phyloP scores from a whole-genome alignment of 2,329 filamentous ascomycete genomes.

The Sporothrix schenckii region DNA sequence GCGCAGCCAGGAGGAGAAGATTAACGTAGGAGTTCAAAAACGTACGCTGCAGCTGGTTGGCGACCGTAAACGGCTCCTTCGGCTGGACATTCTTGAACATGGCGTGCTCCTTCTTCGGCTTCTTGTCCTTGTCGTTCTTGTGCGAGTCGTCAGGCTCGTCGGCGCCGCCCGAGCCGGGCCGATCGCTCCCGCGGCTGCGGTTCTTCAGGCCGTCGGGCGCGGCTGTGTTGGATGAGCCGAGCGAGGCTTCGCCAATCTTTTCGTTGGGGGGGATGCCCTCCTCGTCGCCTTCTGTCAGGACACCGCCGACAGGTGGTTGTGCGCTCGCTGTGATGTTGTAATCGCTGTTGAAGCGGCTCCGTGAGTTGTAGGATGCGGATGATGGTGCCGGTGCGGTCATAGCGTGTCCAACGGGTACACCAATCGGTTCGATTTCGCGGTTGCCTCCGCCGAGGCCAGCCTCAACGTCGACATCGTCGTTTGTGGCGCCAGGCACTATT shows the following conservation, averaged over 20 bases:
- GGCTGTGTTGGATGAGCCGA: slow-evolving; percentile 30
- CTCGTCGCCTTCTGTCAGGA: slow-evolving; percentile 23
- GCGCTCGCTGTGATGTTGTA: background rate
- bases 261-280: slow-evolving; percentile 6
- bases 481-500: background rate
- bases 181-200: slow-evolving; percentile 39
- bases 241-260: slow-evolving; percentile 10
- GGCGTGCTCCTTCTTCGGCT: slow-evolving; percentile 45
- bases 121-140: slow-evolving; percentile 47
- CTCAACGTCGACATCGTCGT: slow-evolving; percentile 43
- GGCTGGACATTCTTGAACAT: slow-evolving; percentile 54
- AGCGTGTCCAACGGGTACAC: slow-evolving; percentile 44
- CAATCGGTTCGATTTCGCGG: slow-evolving; percentile 35
- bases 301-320: slow-evolving; percentile 14
- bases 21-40: slow-evolving; percentile 87
- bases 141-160: slow-evolving; percentile 35
- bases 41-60: slow-evolving; percentile 72
- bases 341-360: slow-evolving; percentile 21
- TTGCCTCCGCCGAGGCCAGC: slow-evolving; percentile 38
- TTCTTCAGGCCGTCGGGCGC: slow-evolving; percentile 34
- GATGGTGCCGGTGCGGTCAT: slow-evolving; percentile 27
- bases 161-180: background rate
- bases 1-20: slow-evolving; percentile 74
- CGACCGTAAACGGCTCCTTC: slow-evolving; percentile 60
- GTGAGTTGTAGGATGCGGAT: slow-evolving; percentile 17